Evolutionary conservation across 176 grass and related monocot genomes (phyloP).

Genomic region (Musa itinerans): DNA sequence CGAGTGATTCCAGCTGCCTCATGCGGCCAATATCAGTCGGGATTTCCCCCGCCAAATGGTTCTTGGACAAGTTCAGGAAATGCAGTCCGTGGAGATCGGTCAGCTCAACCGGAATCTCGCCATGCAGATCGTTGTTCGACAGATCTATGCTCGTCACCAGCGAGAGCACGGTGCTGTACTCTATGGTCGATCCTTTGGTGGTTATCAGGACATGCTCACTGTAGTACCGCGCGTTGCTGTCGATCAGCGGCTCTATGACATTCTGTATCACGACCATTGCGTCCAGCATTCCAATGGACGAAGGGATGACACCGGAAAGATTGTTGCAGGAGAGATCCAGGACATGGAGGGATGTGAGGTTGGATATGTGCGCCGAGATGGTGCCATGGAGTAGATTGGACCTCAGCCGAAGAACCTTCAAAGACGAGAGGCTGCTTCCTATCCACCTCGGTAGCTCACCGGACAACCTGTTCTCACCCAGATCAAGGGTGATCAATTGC

Average conservation of each 20-base stretch:
- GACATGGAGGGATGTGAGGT: neutral
- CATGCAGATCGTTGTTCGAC: neutral
- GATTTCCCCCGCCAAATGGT: neutral
- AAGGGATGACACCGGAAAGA: neutral
- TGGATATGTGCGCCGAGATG: neutral
- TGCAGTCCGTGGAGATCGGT: neutral
- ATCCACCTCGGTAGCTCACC: neutral
- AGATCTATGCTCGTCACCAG: neutral
- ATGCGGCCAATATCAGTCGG: neutral
- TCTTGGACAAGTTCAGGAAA: neutral
- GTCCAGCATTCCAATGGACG: neutral
- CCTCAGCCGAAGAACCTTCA: neutral
- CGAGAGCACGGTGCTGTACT: neutral
- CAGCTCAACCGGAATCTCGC: neutral
- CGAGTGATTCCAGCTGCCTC: neutral
- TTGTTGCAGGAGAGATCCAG: neutral
- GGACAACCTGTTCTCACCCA: neutral
- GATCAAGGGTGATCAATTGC: neutral
- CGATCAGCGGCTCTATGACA: neutral
- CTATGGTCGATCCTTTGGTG: neutral
- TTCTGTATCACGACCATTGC: neutral
- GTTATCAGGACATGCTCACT: neutral
- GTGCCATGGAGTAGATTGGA: neutral
- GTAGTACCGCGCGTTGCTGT: neutral
- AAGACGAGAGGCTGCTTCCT: neutral